Base-by-base conservation (phyloP, 2,329 filamentous ascomycete genomes). In the Cryphonectria naterciae region DNA sequence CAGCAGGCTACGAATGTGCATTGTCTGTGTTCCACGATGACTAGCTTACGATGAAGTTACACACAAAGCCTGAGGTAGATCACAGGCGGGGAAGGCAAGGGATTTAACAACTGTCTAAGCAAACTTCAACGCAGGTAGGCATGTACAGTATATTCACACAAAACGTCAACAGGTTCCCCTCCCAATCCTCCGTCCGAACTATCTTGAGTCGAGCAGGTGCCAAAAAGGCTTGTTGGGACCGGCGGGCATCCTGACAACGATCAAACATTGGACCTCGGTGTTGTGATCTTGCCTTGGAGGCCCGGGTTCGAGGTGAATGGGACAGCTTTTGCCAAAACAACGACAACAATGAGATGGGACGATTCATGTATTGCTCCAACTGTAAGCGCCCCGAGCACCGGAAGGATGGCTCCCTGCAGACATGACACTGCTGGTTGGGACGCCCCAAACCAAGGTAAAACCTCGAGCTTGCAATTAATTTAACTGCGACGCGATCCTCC, bases 381-480 rank as follows among this genome's bases (percentile, higher is more conserved):
- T 28, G 22, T n/a, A 66, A 66, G 46, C 64, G 49, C 43, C 63
- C 54, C 28, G 32, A 10, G 46, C 19, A 49, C 19, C 49, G 25
- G 64, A 66, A 66, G 37, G 46, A 66, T 54, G 25, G 32, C 49
- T 25, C 49, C 46, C 64, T 66, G 64, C 64, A 66, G 64, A 56
- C 41, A 35, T 66, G 64, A 66, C 32, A 66, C 64, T 39, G 32
- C 22, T 13, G 46, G 49, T n/a, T 28, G 46, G 64, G 19, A n/a
- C 32, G 46, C 64, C 43, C 35, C 64, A 66, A 66, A 66, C 64
- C 46, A 56, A 54, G 64, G 49, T 66, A 52, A 66, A 66, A 66
- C 64, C 6, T 66, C 19, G 25, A 17, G 17, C 19, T 49, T 19
- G 46, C 6, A 49, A 13, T 37, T 39, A 35, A 66, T 66, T 15